These are phyloP conservation scores for Boletus sp. DNA, from an alignment of 768 basidiomycete species.

Conservation along the genomic window DNA sequence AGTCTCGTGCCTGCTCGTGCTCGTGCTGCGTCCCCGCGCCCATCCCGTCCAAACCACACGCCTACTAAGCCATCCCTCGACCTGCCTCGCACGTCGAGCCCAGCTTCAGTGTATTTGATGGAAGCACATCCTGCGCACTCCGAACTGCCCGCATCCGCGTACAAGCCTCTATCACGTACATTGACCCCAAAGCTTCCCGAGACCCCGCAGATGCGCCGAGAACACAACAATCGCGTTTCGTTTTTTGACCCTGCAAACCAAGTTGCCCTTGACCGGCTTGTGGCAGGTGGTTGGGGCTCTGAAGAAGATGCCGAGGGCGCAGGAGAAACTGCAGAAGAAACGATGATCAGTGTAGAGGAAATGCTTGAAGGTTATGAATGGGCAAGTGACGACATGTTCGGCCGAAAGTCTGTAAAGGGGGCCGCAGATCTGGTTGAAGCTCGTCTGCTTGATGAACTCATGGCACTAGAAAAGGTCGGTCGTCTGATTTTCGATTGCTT, in stretches of 20 bases:
- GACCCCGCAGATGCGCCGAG: constrained; percentile 39
- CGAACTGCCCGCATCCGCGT: constrained; percentile 14
- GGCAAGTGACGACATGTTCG: constrained; percentile 78
- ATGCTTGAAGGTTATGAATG: constrained; percentile 99
- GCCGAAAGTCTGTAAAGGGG: constrained; percentile 59
- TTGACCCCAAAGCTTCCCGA: constrained; percentile 34
- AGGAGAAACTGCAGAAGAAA: constrained; percentile 75
- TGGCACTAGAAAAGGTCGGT: constrained; percentile 87
- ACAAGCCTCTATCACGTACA: constrained; percentile 28
- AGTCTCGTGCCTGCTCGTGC: constrained; percentile 24
- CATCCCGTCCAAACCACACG: constrained; percentile 10
- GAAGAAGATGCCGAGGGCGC: constrained; percentile 55
- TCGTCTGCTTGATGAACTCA: constrained; percentile 81
- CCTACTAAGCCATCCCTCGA: constrained; percentile 21
- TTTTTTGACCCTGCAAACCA: constrained; percentile 83
- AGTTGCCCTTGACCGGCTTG: constrained; percentile 64
- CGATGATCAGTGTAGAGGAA: constrained; percentile 91
- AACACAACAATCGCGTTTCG: constrained; percentile 71
- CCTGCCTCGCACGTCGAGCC: constrained; percentile 13
- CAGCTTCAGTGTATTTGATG: constrained; percentile 12
- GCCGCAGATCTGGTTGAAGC: constrained; percentile 92
- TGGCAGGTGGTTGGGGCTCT: constrained; percentile 42
- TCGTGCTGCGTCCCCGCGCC: constrained; percentile 25
- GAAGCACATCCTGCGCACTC: constrained; percentile 16
- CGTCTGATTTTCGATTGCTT: not conserved